Evolutionary conservation across 2,329 filamentous ascomycete genomes (phyloP), one percentile per base, ranked within the genome.

Genomic region (Penicillium hordei): DNA sequence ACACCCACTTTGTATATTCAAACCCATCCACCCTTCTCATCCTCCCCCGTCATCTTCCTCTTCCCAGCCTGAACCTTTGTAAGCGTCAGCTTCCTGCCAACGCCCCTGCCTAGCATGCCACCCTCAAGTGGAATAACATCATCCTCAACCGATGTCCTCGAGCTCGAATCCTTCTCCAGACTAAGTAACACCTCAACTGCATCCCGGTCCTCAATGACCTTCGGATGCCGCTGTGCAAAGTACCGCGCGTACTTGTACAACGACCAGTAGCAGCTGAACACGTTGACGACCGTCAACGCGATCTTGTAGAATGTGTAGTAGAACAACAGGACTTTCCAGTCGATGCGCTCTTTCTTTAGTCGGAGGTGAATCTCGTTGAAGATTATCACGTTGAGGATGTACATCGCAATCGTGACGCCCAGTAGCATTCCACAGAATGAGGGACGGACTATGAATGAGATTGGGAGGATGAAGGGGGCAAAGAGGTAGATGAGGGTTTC

Each of bases 181-280:
- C 64, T 68, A 36, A 70, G 53, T 9, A 70, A 65, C 19, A 73
- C 61, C 10, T 65, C 71, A 17, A 75, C 68, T 0, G 76, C 77
- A 56, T 77, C 77, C 45, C 78, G 75, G 55, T 81, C 78, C 55
- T 82, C 79, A 31, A 76, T 76, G 6, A 82, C 74, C 59, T 79
- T 81, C 1, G 78, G 78, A 55, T 81, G 80, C 17, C 77, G 72
- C 38, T 72, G 72, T 9, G 78, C 76, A 57, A 81, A 81, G 61
- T 80, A 81, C 1, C 70, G 69, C 0, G 77, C 78, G 60, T 80
- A 81, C 49, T 75, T 77, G 63, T 72, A 78, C 6, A 79, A 62
- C 2, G 75, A 76, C 70, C 72, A 76, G 60, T 33, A 33, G 12
- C 31, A 33, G 31, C 31, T 33, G 31, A 33, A 33, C 5, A 33